Conservation (phyloP, 805 yeast species). For the Candida caryicola region DNA sequence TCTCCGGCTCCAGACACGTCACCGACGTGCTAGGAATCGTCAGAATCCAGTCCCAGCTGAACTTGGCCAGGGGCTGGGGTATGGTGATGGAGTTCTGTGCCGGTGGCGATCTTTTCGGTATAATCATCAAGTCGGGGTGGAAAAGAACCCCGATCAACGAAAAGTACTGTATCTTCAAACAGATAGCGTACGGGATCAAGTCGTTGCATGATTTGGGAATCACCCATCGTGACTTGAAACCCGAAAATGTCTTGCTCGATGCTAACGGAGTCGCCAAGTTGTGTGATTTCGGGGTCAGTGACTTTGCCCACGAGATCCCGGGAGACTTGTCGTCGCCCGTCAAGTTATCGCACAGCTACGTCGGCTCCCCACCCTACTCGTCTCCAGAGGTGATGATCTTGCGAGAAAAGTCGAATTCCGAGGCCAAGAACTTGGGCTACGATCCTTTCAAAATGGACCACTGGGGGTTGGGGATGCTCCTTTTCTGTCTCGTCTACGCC, state of each 20-base stretch:
- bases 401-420: constrained; percentile 32
- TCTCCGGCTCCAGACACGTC: constrained; percentile 58
- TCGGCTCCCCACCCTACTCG: constrained; percentile 80
- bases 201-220: constrained; percentile 64
- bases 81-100: constrained; percentile 62
- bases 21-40: constrained; percentile 54
- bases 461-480: constrained; percentile 71
- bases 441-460: constrained; percentile 68
- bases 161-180: constrained; percentile 67
- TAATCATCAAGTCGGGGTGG: constrained; percentile 60
- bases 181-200: constrained; percentile 57
- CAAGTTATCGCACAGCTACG: constrained; percentile 44
- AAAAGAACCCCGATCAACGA: constrained; percentile 48
- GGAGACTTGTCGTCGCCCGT: constrained; percentile 47
- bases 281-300: constrained; percentile 77
- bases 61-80: constrained; percentile 71
- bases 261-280: constrained; percentile 60
- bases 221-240: constrained; percentile 72
- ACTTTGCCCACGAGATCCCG: constrained; percentile 54
- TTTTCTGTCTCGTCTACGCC: constrained; percentile 58
- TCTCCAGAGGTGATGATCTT: constrained; percentile 71
- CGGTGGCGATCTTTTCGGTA: constrained; percentile 59
- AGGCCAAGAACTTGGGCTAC: constrained; percentile 43
- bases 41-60: constrained; percentile 53
- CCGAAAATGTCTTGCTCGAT: constrained; percentile 66